phyloP scores from a whole-genome alignment of 1,139 yeast genomes.

The Hemisphaericaspora xylanilytica region DNA sequence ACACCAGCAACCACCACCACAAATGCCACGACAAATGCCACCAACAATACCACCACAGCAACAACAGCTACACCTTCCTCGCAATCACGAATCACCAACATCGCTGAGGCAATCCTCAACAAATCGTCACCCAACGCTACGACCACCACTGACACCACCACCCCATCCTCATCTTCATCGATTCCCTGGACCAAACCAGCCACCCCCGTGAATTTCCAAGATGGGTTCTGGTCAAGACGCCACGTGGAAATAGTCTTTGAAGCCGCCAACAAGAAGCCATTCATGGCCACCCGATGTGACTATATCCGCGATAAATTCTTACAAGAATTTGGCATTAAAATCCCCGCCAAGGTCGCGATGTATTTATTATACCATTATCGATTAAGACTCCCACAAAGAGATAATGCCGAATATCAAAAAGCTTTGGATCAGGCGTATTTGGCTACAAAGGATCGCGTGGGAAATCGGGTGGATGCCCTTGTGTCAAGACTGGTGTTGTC shows the following conservation, averaged over 20 bases:
- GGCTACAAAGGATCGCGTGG: constrained; percentile 3
- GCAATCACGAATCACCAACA: too few relatives aligned
- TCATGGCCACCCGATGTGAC: constrained; percentile 7
- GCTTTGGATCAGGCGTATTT: constrained; percentile 17
- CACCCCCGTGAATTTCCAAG: background rate
- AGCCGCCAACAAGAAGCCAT: constrained; percentile 7
- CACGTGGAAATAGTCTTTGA: constrained; percentile 13
- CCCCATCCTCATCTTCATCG: background rate
- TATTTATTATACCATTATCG: constrained; percentile 22
- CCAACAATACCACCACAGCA: background rate
- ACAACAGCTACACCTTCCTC: background rate
- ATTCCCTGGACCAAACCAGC: background rate
- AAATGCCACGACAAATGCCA: too few relatives aligned
- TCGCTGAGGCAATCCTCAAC: too few relatives aligned
- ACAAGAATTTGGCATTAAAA: constrained; percentile 8
- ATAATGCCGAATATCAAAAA: constrained; percentile 12
- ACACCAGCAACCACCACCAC: too few relatives aligned
- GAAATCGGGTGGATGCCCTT: background rate
- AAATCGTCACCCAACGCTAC: too few relatives aligned
- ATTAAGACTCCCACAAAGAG: constrained; percentile 11
- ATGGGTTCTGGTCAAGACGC: constrained; percentile 13
- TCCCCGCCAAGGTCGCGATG: constrained; percentile 14
- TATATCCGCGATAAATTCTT: constrained; percentile 11
- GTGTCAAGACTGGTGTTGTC: background rate
- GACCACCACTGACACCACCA: too few relatives aligned